phyloP scores from a whole-genome alignment of 1,284 basidiomycete genomes.

The Fomitopsis betulina region DNA sequence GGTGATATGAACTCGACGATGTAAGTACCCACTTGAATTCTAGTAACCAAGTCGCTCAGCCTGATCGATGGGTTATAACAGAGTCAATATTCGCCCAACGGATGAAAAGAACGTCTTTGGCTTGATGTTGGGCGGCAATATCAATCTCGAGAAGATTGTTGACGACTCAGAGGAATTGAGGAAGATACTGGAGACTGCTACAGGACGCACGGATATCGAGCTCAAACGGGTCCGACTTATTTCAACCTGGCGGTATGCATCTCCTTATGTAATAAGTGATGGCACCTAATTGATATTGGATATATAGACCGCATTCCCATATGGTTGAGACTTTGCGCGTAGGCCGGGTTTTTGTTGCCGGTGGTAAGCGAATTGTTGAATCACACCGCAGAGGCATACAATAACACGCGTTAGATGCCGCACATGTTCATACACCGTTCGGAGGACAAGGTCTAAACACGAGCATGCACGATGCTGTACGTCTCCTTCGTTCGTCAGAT shows the following conservation, averaged over 20 bases:
- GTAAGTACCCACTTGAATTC: no score
- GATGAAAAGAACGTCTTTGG: conserved; percentile 1
- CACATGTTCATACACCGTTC: conserved; percentile 27
- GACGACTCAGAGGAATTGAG: conserved; percentile 4
- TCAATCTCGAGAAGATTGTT: conserved; percentile 1
- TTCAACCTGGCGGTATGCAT: no score
- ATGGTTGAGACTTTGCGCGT: no score
- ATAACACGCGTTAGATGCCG: conserved; percentile 13
- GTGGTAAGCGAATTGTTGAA: no score
- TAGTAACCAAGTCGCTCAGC: conserved; percentile 7
- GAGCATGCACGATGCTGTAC: conserved; percentile 5
- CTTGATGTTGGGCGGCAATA: neutral
- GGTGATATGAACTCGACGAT: conserved; percentile 16
- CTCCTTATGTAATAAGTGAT: no score
- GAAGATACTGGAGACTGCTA: neutral
- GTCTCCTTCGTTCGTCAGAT: neutral
- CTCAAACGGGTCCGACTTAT: neutral
- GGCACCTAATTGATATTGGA: no score
- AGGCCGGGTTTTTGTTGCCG: no score
- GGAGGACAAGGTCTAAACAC: conserved; percentile 22
- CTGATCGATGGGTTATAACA: neutral
- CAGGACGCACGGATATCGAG: conserved; percentile 8
- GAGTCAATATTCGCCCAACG: conserved; percentile 4
- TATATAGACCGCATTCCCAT: no score
- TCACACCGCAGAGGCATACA: no score